Base-by-base conservation (phyloP, 306 rosid species). In the Acacia confusa region DNA sequence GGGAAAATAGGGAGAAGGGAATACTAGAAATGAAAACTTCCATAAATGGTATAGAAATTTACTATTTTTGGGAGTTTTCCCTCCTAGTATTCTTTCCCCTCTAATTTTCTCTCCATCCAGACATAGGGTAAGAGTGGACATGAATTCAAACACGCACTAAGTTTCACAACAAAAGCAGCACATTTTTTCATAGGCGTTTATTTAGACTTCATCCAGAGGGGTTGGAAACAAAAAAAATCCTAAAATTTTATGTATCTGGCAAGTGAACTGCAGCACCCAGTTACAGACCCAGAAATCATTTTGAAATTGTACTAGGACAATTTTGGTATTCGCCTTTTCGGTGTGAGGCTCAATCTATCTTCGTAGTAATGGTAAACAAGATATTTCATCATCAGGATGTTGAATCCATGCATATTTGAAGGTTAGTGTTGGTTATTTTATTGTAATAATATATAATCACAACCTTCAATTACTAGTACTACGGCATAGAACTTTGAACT, bases 381-480 rank as follows among this genome's bases (percentile, higher is more conserved):
- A 58, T 45, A 82, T 65, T 70, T 36, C 67, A 71, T 27, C 48
- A 53, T 47, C 32, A 44, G 25, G 24, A 6, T 43, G 28, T 12
- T 45, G 53, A 70, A 41, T 1, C 72, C 81, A 50, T 36, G 47
- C 78, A 41, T 27, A 66, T 65, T 34, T 63, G 70, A 22, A 55
- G 48, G 72, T 53, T 27, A 60, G 34, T 48, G 64, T 58, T 61
- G 11, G 7, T 71, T 24, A 15, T 10, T 45, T 28, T 14, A 44
- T 22, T 36, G 61, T 17, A 77, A 53, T 53, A 50, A 47, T 38
- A 44, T 38, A 57, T 47, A 28, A 65, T 65, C 65, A 74, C 28
- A 71, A 64, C 12, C 55, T 72, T 66, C 43, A 58, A 38, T 66
- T 75, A 66, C 60, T 63, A 76, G 8, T 75, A 78, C 60, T 52